Evolutionary conservation across 2,329 filamentous ascomycete genomes (phyloP).

Genomic region (Talaromyces funiculosus): DNA sequence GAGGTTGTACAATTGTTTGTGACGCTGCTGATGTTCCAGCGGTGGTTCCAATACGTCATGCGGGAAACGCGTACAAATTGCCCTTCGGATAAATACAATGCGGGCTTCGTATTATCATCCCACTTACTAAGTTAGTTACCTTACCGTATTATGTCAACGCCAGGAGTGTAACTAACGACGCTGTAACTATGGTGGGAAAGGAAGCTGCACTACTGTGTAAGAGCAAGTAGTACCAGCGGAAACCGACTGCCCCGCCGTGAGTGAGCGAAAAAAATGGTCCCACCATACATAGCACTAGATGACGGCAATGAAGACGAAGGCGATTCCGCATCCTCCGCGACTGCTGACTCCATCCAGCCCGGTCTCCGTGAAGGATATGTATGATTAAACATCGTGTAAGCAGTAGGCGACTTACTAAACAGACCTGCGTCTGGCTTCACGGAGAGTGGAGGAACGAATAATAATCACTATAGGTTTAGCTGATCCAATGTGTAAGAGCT

Average conservation of each 20-base stretch:
- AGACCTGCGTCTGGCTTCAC: not conserved
- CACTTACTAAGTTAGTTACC: no score
- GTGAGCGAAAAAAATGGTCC: conserved; percentile 1
- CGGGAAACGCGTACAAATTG: not conserved
- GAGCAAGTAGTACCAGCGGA: not conserved
- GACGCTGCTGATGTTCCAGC: not conserved
- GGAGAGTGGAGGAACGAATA: not conserved
- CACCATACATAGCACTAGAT: not conserved
- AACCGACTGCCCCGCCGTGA: not conserved
- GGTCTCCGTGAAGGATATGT: not conserved
- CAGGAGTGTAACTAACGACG: no score
- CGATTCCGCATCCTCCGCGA: not conserved
- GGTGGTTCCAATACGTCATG: not conserved
- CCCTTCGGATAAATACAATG: not conserved
- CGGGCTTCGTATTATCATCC: not conserved
- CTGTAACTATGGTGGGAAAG: not conserved
- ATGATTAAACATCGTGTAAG: not conserved
- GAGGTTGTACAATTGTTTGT: not conserved
- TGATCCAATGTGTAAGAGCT: conserved; percentile 1
- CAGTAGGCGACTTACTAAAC: not conserved
- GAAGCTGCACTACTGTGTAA: not conserved
- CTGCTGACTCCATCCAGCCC: not conserved
- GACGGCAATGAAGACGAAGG: not conserved
- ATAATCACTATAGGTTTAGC: not conserved
- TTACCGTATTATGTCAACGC: no score